Conservation (phyloP, 2,329 filamentous ascomycete species). For the Calonectria naviculata region DNA sequence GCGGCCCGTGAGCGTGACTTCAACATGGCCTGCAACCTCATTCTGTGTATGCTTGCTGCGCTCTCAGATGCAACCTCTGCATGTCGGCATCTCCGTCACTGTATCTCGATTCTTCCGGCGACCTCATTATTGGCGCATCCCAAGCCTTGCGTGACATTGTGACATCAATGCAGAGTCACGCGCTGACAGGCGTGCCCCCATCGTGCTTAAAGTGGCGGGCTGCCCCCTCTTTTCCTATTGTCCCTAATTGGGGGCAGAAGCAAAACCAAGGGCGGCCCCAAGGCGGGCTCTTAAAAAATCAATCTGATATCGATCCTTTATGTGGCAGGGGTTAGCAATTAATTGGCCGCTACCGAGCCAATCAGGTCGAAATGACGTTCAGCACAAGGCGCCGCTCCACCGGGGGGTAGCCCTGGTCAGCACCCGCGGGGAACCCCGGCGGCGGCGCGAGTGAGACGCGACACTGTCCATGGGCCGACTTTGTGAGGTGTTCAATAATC, state of each 20-base stretch:
- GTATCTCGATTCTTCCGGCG: constrained; percentile 19
- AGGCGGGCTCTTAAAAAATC: constrained; percentile 35
- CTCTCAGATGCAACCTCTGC: neutral
- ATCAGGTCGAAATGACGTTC: constrained; percentile 49
- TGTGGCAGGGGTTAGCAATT: constrained; percentile 45
- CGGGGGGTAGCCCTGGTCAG: constrained; percentile 35
- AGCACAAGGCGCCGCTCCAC: constrained; percentile 37
- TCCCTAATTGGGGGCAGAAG: constrained; percentile 9
- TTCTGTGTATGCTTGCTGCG: neutral
- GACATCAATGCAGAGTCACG: constrained; percentile 39
- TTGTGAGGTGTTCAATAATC: constrained; percentile 1
- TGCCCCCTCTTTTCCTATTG: constrained; percentile 20
- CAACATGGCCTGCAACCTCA: neutral
- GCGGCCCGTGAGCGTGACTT: neutral
- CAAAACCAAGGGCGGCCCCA: constrained; percentile 25
- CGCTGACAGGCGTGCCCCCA: constrained; percentile 33
- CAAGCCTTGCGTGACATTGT: constrained; percentile 34
- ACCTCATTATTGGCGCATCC: constrained; percentile 27
- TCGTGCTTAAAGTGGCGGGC: constrained; percentile 35
- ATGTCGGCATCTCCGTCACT: constrained; percentile 5
- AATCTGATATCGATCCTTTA: constrained; percentile 50
- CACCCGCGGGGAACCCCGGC: constrained; percentile 41
- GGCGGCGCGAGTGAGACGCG: constrained; percentile 23
- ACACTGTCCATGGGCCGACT: constrained; percentile 14
- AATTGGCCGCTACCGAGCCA: constrained; percentile 42